A percentile compares a stretch with the other conserved stretches of the same genome.
Evolutionary conservation across 1,284 basidiomycete species (phyloP).

Genomic region (Grifola frondosa): DNA sequence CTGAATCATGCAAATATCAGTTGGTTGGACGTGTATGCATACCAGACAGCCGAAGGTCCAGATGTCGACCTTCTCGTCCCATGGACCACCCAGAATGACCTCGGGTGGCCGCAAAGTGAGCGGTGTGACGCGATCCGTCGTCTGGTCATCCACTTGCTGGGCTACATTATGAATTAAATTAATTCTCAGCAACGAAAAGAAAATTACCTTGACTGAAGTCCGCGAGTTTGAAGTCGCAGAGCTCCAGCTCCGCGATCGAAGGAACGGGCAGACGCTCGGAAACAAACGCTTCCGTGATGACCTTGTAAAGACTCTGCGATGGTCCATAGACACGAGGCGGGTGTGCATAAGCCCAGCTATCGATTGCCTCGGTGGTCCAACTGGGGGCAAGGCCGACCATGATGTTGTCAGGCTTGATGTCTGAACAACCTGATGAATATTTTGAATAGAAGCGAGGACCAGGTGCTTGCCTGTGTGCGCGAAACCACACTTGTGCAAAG

Average conservation of each 20-base stretch:
- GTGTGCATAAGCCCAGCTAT: no score
- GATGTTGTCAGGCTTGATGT: constrained; percentile 10
- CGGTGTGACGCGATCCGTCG: not conserved
- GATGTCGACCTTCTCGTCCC: constrained; percentile 20
- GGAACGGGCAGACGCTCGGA: no score
- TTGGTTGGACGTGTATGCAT: no score
- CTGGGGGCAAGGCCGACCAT: not conserved
- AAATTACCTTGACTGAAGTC: constrained; percentile 8
- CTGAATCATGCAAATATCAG: no score
- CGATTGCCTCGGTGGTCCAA: not conserved
- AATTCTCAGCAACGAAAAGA: not conserved
- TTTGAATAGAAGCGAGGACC: not conserved
- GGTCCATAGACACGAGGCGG: no score
- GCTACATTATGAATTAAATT: not conserved
- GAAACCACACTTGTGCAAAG: not conserved
- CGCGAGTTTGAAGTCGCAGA: not conserved
- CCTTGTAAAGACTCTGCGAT: no score
- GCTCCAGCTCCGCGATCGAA: constrained; percentile 1
- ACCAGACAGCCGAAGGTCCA: constrained; percentile 19
- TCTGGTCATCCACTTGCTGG: not conserved
- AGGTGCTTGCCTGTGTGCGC: not conserved
- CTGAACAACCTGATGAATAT: not conserved
- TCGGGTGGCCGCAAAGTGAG: constrained; percentile 16
- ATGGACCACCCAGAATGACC: constrained; percentile 12
- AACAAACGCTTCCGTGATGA: no score